These are phyloP conservation scores for Sarocladium kiliense DNA, from an alignment of 2,329 filamentous ascomycete genomes.

Conservation along the genomic window DNA sequence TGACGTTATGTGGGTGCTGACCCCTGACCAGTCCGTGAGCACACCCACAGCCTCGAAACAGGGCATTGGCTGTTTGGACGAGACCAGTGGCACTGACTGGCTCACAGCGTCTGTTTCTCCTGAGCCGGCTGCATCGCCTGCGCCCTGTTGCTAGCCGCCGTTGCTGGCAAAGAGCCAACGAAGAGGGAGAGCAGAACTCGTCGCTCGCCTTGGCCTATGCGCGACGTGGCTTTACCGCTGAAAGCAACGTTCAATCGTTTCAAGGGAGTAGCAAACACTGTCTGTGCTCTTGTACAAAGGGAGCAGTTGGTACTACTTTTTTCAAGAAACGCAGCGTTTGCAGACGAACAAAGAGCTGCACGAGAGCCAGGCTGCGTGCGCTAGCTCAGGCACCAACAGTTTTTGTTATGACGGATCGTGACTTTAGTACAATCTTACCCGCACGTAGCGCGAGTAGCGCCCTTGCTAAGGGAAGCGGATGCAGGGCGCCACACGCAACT, in stretches of 20 bases:
- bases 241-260: neutral
- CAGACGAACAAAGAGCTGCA: too few relatives aligned
- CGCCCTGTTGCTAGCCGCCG: neutral
- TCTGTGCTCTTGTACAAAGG: neutral
- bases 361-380: too few relatives aligned
- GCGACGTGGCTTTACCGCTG: neutral
- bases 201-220: neutral
- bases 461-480: neutral
- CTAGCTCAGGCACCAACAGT: neutral
- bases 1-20: slow-evolving; percentile 8
- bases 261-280: neutral
- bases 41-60: slow-evolving; percentile 4
- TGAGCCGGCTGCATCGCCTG: neutral
- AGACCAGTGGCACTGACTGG: neutral
- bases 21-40: neutral
- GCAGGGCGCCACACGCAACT: neutral
- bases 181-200: neutral
- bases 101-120: neutral
- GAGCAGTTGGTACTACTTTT: too few relatives aligned
- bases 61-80: neutral
- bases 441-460: neutral
- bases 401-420: neutral
- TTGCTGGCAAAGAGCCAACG: neutral
- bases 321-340: too few relatives aligned
- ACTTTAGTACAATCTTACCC: neutral